These are phyloP conservation scores for Arabidopsis hybrid DNA, from an alignment of 441 rosid species.

Conservation along the genomic window DNA sequence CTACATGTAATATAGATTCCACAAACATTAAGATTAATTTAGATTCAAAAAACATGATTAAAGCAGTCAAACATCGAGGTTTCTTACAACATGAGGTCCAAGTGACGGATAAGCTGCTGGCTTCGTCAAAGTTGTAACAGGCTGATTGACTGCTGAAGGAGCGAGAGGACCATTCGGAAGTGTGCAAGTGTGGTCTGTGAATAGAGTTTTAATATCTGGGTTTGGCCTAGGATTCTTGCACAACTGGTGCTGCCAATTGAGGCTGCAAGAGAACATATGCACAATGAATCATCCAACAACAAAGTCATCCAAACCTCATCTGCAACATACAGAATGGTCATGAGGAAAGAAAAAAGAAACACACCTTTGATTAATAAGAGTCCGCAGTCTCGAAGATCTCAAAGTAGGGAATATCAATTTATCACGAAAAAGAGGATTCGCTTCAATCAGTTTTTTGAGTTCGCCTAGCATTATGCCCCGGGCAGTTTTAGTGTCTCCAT, in stretches of 20 bases:
- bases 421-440: slow-evolving; percentile 90
- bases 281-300: slow-evolving; percentile 29
- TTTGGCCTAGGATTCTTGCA: slow-evolving; percentile 91
- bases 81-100: slow-evolving; percentile 78
- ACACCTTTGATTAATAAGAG: slow-evolving; percentile 92
- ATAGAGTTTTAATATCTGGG: slow-evolving; percentile 85
- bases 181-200: slow-evolving; percentile 78
- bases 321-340: slow-evolving; percentile 10
- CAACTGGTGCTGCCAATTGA: slow-evolving; percentile 93
- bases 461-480: slow-evolving; percentile 79
- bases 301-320: slow-evolving; percentile 13
- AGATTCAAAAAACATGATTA: slow-evolving; percentile 16
- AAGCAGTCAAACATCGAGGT: slow-evolving; percentile 21
- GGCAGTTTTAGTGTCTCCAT: slow-evolving; percentile 90
- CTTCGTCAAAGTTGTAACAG: slow-evolving; percentile 70
- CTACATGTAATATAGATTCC: slow-evolving; percentile 46
- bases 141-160: slow-evolving; percentile 72
- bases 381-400: slow-evolving; percentile 85
- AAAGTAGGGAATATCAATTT: slow-evolving; percentile 78
- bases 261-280: slow-evolving; percentile 53
- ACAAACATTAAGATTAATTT: background rate
- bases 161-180: slow-evolving; percentile 85
- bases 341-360: slow-evolving; percentile 10
- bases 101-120: slow-evolving; percentile 68
- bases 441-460: slow-evolving; percentile 85